Evolutionary conservation across 108 stramenopile genomes (phyloP), one percentile per base, ranked within the genome.

Genomic region (Nitzschia sp.): DNA sequence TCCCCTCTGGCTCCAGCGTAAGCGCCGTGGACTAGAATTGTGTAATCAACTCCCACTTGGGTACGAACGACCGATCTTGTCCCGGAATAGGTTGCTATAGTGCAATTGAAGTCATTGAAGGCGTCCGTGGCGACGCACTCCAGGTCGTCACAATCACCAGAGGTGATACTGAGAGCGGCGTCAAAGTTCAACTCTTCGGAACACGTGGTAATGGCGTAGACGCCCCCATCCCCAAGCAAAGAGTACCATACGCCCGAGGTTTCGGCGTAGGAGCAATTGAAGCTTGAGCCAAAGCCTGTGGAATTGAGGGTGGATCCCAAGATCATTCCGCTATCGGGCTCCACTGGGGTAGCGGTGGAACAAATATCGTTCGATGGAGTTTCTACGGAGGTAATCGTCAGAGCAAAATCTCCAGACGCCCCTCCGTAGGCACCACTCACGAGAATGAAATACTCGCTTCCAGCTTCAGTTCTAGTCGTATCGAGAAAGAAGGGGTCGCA

Each of bases 391-490:
- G 32, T 62, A 23, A 72, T 21, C 17, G 48, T 41, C 62, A 72
- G 50, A 2, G 8, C 26, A 63, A 61, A 72, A 21, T 63, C 53
- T 26, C 71, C 71, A 34, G 30, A 23, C 8, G 61, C 46, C 9
- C 16, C 23, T 21, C 30, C 29, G 50, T 63, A 19, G 0, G 36
- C 4, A 19, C 74, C 74, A 9, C 47, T 30, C 28, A 75, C 74
- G 35, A 60, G 58, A 19, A 75, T 61, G 35, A 58, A 32, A 29
- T 75, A 75, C 29, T 66, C 36, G 30, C 44, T 59, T 41, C 53
- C 60, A 31, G 38, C 13, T 62, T 67, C 53, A 32, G 59, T 63
- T n/a, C n/a, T n/a, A n/a, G n/a, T n/a, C n/a, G n/a, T n/a, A n/a
- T n/a, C n/a, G n/a, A n/a, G 30, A 25, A 57, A 54, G 58, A 53